Percentiles rank a stretch among this genome's conserved stretches.
Conservation (phyloP, 768 basidiomycete genomes). For the Pleurotus citrinopileatus region DNA sequence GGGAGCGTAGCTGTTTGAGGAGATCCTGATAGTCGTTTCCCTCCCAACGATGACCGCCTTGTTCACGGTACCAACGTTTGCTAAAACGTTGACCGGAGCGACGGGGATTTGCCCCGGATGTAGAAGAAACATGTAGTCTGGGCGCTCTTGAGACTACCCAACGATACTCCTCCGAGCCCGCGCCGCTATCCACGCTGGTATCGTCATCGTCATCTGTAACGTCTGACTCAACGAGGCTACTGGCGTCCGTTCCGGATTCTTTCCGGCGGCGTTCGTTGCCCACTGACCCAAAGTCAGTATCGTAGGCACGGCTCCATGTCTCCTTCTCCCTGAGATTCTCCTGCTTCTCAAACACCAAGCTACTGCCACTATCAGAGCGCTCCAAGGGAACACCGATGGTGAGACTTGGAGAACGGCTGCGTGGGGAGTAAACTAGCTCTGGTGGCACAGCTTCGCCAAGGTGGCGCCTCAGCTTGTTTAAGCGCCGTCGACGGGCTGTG, state of each 20-base stretch:
- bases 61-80: constrained; percentile 39
- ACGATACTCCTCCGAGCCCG: neutral
- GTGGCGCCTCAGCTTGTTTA: constrained; percentile 30
- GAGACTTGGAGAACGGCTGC: constrained; percentile 1
- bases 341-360: neutral
- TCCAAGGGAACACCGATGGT: neutral
- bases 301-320: neutral
- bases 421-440: constrained; percentile 11
- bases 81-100: constrained; percentile 19
- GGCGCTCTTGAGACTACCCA: constrained; percentile 7
- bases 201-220: constrained; percentile 1
- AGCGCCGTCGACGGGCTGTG: constrained; percentile 25
- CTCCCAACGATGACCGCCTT: constrained; percentile 31
- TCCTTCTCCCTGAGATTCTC: neutral
- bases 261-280: neutral
- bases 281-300: constrained; percentile 4
- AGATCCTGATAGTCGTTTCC: constrained; percentile 32
- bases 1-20: constrained; percentile 29
- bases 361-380: neutral
- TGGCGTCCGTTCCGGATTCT: neutral
- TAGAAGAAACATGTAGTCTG: neutral
- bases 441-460: constrained; percentile 27
- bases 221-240: constrained; percentile 8
- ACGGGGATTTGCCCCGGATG: neutral
- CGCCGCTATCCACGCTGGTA: neutral